Percentiles rank a stretch among this genome's conserved stretches.
phyloP scores from a whole-genome alignment of 345 rosid species.

The Gossypium stocksii region DNA sequence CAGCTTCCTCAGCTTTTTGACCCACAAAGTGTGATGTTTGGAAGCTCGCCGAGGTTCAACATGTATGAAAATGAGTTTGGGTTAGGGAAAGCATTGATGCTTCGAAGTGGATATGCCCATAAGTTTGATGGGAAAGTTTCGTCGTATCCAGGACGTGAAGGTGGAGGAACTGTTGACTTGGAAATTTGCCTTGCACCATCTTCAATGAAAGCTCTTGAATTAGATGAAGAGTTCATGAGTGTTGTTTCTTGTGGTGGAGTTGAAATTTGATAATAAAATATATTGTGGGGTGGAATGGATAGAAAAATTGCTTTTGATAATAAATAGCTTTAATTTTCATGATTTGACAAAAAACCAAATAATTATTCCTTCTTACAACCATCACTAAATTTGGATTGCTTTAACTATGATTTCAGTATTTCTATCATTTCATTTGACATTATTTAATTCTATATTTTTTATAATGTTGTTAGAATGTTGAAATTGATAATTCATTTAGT shows the following conservation, averaged over 20 bases:
- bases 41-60: constrained; percentile 78
- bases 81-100: constrained; percentile 34
- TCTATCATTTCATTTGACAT: too few species aligned
- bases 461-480: too few species aligned
- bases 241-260: background rate
- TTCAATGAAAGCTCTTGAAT: constrained; percentile 55
- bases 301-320: too few species aligned
- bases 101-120: constrained; percentile 61
- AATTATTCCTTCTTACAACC: too few species aligned
- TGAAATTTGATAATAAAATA: too few species aligned
- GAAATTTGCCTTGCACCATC: constrained; percentile 58
- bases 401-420: too few species aligned
- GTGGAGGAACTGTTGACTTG: constrained; percentile 64
- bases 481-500: too few species aligned
- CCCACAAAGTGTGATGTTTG: constrained; percentile 55
- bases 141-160: constrained; percentile 57
- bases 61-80: constrained; percentile 45
- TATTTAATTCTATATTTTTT: too few species aligned
- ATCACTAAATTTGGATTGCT: too few species aligned
- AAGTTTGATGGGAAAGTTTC: constrained; percentile 73
- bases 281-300: too few species aligned
- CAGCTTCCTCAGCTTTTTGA: constrained; percentile 41
- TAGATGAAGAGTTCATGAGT: background rate
- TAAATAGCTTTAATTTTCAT: too few species aligned
- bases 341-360: too few species aligned